Percentiles rank a stretch among this genome's conserved stretches.
These are phyloP conservation scores for Neonectria punicea DNA, from an alignment of 2,329 filamentous ascomycete species.

Conservation along the genomic window DNA sequence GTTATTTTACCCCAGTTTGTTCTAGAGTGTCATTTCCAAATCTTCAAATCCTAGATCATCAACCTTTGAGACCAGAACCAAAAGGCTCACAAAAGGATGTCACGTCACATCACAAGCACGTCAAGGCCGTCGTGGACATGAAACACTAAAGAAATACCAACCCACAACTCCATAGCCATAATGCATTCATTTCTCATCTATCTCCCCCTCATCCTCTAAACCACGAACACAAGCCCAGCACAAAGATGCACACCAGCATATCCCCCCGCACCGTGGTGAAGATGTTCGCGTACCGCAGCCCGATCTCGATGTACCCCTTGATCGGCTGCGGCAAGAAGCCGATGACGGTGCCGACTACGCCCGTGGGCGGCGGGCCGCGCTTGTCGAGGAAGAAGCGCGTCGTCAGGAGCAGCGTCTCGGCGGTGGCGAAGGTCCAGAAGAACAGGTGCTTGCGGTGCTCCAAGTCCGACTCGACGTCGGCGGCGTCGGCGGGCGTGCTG, in stretches of 20 bases:
- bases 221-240: conserved; percentile 71
- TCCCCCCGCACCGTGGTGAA: conserved; percentile 77
- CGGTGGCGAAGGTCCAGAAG: conserved; percentile 85
- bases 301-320: conserved; percentile 69
- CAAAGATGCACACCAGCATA: conserved; percentile 80
- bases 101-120: background rate
- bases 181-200: background rate
- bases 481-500: conserved; percentile 33
- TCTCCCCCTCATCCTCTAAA: conserved; percentile 38
- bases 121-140: background rate
- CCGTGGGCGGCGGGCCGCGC: conserved; percentile 64
- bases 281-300: conserved; percentile 75
- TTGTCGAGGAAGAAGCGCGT: conserved; percentile 77
- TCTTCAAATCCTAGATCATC: background rate
- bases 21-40: background rate
- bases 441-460: conserved; percentile 57
- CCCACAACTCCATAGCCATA: conserved; percentile 13
- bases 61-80: background rate
- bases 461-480: conserved; percentile 44
- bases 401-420: conserved; percentile 77
- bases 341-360: conserved; percentile 71
- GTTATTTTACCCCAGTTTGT: background rate
- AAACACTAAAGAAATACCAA: background rate
- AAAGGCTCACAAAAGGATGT: background rate
- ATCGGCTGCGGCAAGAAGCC: conserved; percentile 74